These are phyloP conservation scores for Pyrus hybrid DNA, from an alignment of 331 rosid genomes.

Conservation along the genomic window DNA sequence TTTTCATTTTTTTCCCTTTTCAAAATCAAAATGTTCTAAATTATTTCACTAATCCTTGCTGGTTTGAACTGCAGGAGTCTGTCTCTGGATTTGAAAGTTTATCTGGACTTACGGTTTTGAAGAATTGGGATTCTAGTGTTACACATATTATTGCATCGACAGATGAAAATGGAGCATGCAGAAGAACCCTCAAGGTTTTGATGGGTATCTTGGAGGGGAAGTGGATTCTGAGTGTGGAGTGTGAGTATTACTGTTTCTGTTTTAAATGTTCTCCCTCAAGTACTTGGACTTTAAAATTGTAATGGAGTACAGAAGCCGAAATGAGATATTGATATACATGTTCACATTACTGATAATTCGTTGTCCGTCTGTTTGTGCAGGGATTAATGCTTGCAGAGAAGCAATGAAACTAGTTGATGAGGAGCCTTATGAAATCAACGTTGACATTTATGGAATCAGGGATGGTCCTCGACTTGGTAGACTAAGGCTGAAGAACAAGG, in stretches of 20 bases:
- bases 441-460: conserved; percentile 67
- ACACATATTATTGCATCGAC: conserved; percentile 86
- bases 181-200: conserved; percentile 84
- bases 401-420: conserved; percentile 58
- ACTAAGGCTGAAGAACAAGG: conserved; percentile 66
- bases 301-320: background rate
- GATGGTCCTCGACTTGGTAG: conserved; percentile 90
- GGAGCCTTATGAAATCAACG: conserved; percentile 57
- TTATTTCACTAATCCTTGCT: background rate
- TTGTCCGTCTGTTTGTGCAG: conserved; percentile 24
- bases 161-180: conserved; percentile 79
- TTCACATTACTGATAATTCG: too few species aligned
- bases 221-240: conserved; percentile 72
- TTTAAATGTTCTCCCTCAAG: background rate
- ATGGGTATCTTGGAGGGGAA: conserved; percentile 87
- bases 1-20: background rate
- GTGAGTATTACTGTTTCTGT: conserved; percentile 29
- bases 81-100: conserved; percentile 61
- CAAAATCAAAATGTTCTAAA: background rate
- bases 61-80: conserved; percentile 44
- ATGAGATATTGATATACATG: background rate
- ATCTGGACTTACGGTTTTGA: conserved; percentile 51
- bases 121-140: conserved; percentile 72
- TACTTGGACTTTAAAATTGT: background rate
- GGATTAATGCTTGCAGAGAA: conserved; percentile 70